Percentiles rank a stretch among this genome's conserved stretches.
Conservation (phyloP, 164 flowering plant species). For the Tetracentron sinense region DNA sequence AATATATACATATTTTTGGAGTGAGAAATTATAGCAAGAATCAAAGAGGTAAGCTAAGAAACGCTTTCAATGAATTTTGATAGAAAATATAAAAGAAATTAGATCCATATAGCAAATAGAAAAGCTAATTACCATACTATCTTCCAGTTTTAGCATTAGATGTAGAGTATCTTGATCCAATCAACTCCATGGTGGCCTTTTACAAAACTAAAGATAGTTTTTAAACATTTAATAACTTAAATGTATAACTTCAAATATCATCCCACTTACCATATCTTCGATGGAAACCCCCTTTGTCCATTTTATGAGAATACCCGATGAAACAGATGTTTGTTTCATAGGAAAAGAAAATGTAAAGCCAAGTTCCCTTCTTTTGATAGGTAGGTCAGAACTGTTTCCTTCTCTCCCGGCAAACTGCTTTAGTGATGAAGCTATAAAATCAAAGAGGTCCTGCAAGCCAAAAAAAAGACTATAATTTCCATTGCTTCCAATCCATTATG, state of each 20-base stretch:
- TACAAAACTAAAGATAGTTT: not conserved
- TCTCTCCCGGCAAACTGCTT: conserved; percentile 66
- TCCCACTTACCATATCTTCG: conserved; percentile 62
- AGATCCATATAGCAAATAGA: not conserved
- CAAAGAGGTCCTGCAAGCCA: conserved; percentile 70
- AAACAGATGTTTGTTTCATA: conserved; percentile 61
- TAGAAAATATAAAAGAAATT: too few relatives aligned
- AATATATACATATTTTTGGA: too few relatives aligned
- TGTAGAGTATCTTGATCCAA: not conserved
- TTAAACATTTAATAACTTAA: too few relatives aligned
- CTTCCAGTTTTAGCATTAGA: not conserved
- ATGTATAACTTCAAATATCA: not conserved
- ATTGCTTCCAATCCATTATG: not conserved
- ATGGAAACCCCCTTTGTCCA: conserved; percentile 92
- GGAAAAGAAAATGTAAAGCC: conserved; percentile 97
- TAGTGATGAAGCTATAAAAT: conserved; percentile 65
- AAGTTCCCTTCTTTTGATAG: conserved; percentile 51
- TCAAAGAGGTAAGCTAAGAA: not conserved
- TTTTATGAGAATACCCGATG: conserved; percentile 72
- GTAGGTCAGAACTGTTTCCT: conserved; percentile 30
- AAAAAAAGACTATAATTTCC: not conserved
- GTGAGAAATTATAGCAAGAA: not conserved
- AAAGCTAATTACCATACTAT: not conserved
- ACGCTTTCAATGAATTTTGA: not conserved
- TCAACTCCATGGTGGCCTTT: not conserved